phyloP scores from a whole-genome alignment of 345 rosid genomes.

The Dipteronia dyeriana region DNA sequence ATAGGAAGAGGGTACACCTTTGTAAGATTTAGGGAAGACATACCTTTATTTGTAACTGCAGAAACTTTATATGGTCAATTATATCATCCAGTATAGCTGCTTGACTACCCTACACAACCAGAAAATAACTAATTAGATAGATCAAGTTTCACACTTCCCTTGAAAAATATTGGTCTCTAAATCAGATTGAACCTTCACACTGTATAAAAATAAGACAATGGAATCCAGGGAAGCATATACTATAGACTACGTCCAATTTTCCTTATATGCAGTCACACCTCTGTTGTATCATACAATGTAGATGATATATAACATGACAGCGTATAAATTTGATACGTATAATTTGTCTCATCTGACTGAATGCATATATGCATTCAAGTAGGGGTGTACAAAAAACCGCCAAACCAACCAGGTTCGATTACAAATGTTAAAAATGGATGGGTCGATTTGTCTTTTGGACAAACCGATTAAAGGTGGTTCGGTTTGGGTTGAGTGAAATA shows the following conservation, averaged over 20 bases:
- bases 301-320: background rate
- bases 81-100: slow-evolving; percentile 36
- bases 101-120: slow-evolving; percentile 38
- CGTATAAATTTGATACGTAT: background rate
- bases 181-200: background rate
- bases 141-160: background rate
- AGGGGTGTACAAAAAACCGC: too few species aligned
- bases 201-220: background rate
- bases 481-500: too few species aligned
- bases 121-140: slow-evolving; percentile 10
- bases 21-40: background rate
- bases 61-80: slow-evolving; percentile 51
- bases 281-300: background rate
- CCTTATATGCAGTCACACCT: background rate
- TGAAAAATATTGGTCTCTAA: background rate
- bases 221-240: background rate
- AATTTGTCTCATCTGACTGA: background rate
- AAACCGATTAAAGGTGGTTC: too few species aligned
- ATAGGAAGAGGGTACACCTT: background rate
- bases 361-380: too few species aligned
- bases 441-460: too few species aligned
- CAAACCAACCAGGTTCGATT: too few species aligned
- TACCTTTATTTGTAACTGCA: slow-evolving; percentile 67
- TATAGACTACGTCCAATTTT: background rate
- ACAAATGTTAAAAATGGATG: too few species aligned